Base-by-base conservation (phyloP, 2,329 filamentous ascomycete species). In the Parastagonospora avenae region DNA sequence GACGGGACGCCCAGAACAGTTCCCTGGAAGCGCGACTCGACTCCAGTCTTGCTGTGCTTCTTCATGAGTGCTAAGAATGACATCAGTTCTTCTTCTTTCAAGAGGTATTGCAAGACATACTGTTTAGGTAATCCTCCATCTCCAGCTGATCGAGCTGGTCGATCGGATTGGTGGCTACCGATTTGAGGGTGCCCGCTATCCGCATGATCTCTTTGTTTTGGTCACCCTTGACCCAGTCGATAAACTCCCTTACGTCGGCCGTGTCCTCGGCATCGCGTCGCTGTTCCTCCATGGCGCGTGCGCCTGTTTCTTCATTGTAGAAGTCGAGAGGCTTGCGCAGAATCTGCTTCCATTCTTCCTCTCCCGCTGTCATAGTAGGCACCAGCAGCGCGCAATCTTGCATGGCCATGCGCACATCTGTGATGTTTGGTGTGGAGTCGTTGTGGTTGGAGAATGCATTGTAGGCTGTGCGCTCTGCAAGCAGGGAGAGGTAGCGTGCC, bases 31-130 rank as follows among this genome's bases (percentile, higher is more conserved):
- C 93, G 88, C 8, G 88, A 87, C 67, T 96, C 92, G 66, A 95
- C 91, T 55, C 89, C 90, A 1, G 89, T 90, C 64, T 94, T 95
- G 76, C 88, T 92, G 73, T 96, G 90, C 69, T 95, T 96, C 76
- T 92, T 94, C 75, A 96, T 97, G 36, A 97, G 78, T 4, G 86
- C 89, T 90, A 59, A 12, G 42, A 24, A 31, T 14, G 24, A 28
- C 24, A 54, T 64, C 47, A 65, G 54, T 31, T 41, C 68, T 46
- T 65, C 11, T 7, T 15, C 10, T 5, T 8, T 35, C 12, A 14
- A n/a, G 14, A 11, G 8, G 14, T 5, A 14, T 1, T 27, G n/a
- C 5, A 16, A 1, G 11, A 57, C 72, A 47, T 63, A 76, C 74
- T 72, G 15, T 73, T 78, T 44, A 81, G 54, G 52, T 79, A 80